Evolutionary conservation across 164 flowering plant genomes (phyloP), one percentile per base, ranked within the genome.

Genomic region (Annona squamosa): DNA sequence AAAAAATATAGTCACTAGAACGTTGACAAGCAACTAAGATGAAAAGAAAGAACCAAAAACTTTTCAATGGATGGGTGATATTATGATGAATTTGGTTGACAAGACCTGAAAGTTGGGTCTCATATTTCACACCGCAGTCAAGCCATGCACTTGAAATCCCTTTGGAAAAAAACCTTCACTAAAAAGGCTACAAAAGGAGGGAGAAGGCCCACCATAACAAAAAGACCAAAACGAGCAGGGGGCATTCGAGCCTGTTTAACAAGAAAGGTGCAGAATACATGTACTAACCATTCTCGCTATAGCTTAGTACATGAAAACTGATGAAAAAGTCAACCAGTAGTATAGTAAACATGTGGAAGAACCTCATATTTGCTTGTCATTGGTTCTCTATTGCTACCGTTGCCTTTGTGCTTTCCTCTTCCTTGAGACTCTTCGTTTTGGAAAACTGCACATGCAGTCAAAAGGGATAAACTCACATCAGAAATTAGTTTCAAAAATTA

Each of bases 381-480:
- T 68, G 44, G 69, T 70, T 74, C 57, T 67, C 77, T n/a, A 44
- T 46, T 1, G 57, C 19, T 61, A 19, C 13, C 73, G 48, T 26
- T 19, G 67, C 26, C 57, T 79, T 52, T 67, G 68, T 77, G 57
- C 76, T 61, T 77, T 75, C 68, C 47, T 71, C 75, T 68, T 73
- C 75, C 56, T 75, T 80, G 45, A 52, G 17, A 18, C 37, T 76
- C 71, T 44, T 68, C 61, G 3, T 43, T n/a, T 42, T 68, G 26
- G 48, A 9, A 56, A 47, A 59, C 82, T 80, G 77, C 17, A 59
- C 48, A 67, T 17, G 56, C 37, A 26, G 72, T 7, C 48, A 72
- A 1, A 66, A 26, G 37, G 68, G 43, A 9, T 37, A 2, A 1
- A 3, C 13, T 41, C 12, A 17, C 45, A 43, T 66, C 16, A 66